These are phyloP conservation scores for Epicoccum sorghinum DNA, from an alignment of 2,329 filamentous ascomycete species.

Conservation along the genomic window DNA sequence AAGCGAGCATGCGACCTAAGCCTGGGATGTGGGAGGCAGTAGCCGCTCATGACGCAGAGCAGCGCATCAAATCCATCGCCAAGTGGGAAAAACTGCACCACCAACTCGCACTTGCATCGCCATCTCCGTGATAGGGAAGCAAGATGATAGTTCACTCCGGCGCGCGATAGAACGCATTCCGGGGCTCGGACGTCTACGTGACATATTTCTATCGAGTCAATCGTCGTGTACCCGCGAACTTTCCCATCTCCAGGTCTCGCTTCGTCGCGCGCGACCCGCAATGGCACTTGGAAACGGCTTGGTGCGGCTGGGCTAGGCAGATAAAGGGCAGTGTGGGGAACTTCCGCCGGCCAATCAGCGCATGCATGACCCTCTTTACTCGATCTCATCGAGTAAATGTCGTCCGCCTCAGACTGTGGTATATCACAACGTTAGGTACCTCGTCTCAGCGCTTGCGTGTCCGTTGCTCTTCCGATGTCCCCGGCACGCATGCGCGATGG, in stretches of 20 bases:
- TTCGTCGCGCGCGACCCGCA: slow-evolving; percentile 10
- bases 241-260: slow-evolving; percentile 22
- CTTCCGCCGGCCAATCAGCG: slow-evolving; percentile 23
- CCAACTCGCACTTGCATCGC: slow-evolving; percentile 10
- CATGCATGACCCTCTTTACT: slow-evolving; percentile 26
- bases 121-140: slow-evolving; percentile 22
- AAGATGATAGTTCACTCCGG: slow-evolving; percentile 1
- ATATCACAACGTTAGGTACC: slow-evolving; percentile 21
- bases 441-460: slow-evolving; percentile 8
- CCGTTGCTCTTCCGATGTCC: background rate
- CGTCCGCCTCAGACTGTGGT: slow-evolving; percentile 6
- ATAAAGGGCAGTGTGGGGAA: slow-evolving; percentile 30
- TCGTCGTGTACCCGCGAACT: too few relatives aligned
- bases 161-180: slow-evolving; percentile 31
- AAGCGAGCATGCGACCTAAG: slow-evolving; percentile 10
- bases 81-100: slow-evolving; percentile 7
- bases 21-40: slow-evolving; percentile 11
- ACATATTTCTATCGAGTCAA: slow-evolving; percentile 24
- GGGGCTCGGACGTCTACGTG: too few relatives aligned
- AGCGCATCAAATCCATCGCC: background rate
- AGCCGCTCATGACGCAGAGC: slow-evolving; percentile 22
- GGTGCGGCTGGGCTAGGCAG: slow-evolving; percentile 16
- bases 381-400: slow-evolving; percentile 39
- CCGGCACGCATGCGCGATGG: too few relatives aligned
- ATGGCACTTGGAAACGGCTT: slow-evolving; percentile 14